Percentiles rank a stretch among this genome's conserved stretches.
Evolutionary conservation across 495 filamentous ascomycete genomes (phyloP).

Genomic region (Apodospora peruviana): DNA sequence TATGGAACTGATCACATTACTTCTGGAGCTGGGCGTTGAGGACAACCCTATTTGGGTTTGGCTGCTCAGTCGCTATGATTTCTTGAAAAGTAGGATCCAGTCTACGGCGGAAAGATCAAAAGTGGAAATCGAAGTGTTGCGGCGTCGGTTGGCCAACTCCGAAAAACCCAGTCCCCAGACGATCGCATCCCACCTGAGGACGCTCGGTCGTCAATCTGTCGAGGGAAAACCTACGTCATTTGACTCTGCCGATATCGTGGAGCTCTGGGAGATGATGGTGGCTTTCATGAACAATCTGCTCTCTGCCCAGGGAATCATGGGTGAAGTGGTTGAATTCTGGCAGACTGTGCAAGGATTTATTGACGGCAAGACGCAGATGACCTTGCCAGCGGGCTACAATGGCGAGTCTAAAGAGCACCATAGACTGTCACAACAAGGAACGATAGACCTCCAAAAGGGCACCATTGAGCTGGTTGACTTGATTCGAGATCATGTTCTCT

Average conservation of each 20-base stretch:
- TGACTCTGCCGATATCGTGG: slow-evolving; percentile 71
- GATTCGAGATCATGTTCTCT: slow-evolving; percentile 69
- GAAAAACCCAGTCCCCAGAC: slow-evolving; percentile 64
- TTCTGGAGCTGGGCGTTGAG: slow-evolving; percentile 86
- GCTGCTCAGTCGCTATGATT: slow-evolving; percentile 82
- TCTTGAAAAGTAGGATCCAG: slow-evolving; percentile 77
- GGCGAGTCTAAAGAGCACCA: slow-evolving; percentile 81
- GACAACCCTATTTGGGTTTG: slow-evolving; percentile 96
- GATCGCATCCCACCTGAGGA: slow-evolving; percentile 67
- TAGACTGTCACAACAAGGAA: slow-evolving; percentile 65
- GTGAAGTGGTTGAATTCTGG: slow-evolving; percentile 90
- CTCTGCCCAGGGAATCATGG: slow-evolving; percentile 69
- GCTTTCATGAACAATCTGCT: slow-evolving; percentile 67
- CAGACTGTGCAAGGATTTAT: slow-evolving; percentile 88
- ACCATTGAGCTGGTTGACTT: slow-evolving; percentile 73
- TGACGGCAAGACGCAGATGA: slow-evolving; percentile 74
- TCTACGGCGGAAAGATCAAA: slow-evolving; percentile 73
- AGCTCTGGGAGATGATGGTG: slow-evolving; percentile 84
- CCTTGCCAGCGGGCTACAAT: slow-evolving; percentile 77
- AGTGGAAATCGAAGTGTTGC: slow-evolving; percentile 85
- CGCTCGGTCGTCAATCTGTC: slow-evolving; percentile 57
- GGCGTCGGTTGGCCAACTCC: slow-evolving; percentile 67
- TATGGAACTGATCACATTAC: slow-evolving; percentile 80
- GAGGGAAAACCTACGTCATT: slow-evolving; percentile 50
- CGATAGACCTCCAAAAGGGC: slow-evolving; percentile 68